Evolutionary conservation across 78 protist species (phyloP), one percentile per base, ranked within the genome.

Genomic region (Tieghemostelium lacteum): DNA sequence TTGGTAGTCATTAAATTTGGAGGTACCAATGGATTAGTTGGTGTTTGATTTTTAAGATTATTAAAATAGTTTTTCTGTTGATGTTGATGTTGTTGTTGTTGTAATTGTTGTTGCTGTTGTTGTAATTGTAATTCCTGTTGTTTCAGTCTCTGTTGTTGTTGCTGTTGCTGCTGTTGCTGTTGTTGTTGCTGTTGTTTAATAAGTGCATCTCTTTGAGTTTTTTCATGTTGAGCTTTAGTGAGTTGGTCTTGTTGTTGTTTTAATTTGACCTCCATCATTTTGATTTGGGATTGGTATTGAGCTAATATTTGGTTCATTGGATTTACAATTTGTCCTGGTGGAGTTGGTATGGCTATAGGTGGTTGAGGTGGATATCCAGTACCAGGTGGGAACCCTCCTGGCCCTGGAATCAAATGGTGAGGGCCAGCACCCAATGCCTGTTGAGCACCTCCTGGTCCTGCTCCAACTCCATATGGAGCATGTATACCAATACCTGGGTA

Each of bases 1-100:
- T 69, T 60, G 8, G 62, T 17, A 8, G 19, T 40, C 26, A 72
- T 58, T 60, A 72, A 31, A 61, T 70, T 34, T 28, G 50, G n/a
- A 61, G 86, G 2, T 73, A 67, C 12, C 57, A 54, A 16, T 74
- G 85, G n/a, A 37, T 72, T 2, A 49, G 87, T 50, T 63, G 87
- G 8, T 19, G 62, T 14, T 29, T n/a, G n/a, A n/a, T n/a, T n/a
- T n/a, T n/a, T n/a, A n/a, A n/a, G n/a, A n/a, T n/a, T n/a, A n/a
- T n/a, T n/a, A n/a, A n/a, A n/a, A n/a, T n/a, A n/a, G n/a, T n/a
- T n/a, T n/a, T n/a, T 66, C 16, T 40, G 87, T 36, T 36, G 42
- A 3, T n/a, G 34, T 1, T 40, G 42, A 26, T 40, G 55, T 17
- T 78, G 88, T 66, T 78, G 88, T 14, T 65, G 70, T 34, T 78